Conservation (phyloP, 192 early-diverging fungal species). For the Linnemannia hyalina region DNA sequence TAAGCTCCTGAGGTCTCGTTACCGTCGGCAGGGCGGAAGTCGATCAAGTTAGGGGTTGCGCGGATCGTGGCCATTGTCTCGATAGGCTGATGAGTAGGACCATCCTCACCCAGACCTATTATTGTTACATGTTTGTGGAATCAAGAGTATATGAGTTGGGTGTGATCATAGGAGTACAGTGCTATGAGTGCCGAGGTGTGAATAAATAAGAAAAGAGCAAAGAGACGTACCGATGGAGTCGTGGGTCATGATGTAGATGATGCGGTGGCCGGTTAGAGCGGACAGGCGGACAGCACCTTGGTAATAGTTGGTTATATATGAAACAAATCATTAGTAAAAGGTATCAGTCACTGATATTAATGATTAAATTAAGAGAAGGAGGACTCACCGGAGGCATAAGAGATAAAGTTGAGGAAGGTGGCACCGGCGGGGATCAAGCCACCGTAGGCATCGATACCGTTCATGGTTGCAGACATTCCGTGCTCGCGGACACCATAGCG, state of each 20-base stretch:
- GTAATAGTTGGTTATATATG: slow-evolving; percentile 44
- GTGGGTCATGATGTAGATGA: slow-evolving; percentile 99
- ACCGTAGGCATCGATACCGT: slow-evolving; percentile 91
- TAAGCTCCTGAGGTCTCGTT: slow-evolving; percentile 95
- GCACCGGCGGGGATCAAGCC: slow-evolving; percentile 87
- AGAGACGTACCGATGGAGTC: slow-evolving; percentile 87
- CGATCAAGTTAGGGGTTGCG: slow-evolving; percentile 90
- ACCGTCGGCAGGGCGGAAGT: slow-evolving; percentile 94
- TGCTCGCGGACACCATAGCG: slow-evolving; percentile 98
- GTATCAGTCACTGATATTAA: too few relatives aligned
- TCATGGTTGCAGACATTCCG: slow-evolving; percentile 94
- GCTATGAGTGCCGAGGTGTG: not conserved
- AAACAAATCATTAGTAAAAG: slow-evolving; percentile 5
- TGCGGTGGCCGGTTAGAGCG: slow-evolving; percentile 89
- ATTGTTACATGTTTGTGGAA: not conserved
- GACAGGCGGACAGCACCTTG: slow-evolving; percentile 90
- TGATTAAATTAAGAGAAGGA: not conserved
- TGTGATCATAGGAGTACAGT: too few relatives aligned
- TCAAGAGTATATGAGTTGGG: not conserved
- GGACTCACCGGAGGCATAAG: slow-evolving; percentile 59
- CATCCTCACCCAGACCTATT: slow-evolving; percentile 90
- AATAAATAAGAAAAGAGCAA: not conserved
- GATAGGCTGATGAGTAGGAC: slow-evolving; percentile 98
- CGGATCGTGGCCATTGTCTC: slow-evolving; percentile 93
- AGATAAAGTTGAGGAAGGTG: slow-evolving; percentile 95